Evolutionary conservation across 352 stramenopile genomes (phyloP).

Genomic region (Poterioochromonas sp.): DNA sequence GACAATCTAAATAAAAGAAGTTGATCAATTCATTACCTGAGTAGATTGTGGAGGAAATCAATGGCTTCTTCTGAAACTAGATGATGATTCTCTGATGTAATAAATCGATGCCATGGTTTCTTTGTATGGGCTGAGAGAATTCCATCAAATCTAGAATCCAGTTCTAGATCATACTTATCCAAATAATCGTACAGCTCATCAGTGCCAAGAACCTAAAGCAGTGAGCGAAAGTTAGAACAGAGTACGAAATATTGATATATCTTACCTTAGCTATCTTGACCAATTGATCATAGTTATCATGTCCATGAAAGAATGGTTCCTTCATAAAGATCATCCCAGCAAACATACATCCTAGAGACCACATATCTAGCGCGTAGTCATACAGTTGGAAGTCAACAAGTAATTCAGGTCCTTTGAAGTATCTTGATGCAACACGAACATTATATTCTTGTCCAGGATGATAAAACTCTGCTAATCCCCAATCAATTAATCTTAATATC

Average conservation of each 20-base stretch:
- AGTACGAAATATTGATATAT: constrained; percentile 65
- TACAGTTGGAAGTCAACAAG: constrained; percentile 99
- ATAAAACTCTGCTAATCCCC: constrained; percentile 99
- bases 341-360: constrained; percentile 96
- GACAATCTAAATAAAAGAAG: constrained; percentile 33
- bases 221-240: background rate
- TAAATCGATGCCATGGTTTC: constrained; percentile 97
- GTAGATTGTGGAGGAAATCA: constrained; percentile 80
- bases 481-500: constrained; percentile 95
- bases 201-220: constrained; percentile 73
- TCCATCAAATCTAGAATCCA: constrained; percentile 96
- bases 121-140: constrained; percentile 91
- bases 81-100: constrained; percentile 94
- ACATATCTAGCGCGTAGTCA: constrained; percentile 99
- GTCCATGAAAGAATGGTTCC: constrained; percentile 98
- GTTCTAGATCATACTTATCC: constrained; percentile 95
- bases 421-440: constrained; percentile 94
- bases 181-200: constrained; percentile 98
- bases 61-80: constrained; percentile 88
- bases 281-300: constrained; percentile 99
- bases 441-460: constrained; percentile 97
- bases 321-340: constrained; percentile 99
- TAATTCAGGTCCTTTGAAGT: constrained; percentile 98
- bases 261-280: constrained; percentile 96
- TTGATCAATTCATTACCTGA: constrained; percentile 48